These are phyloP conservation scores for Pythium oligandrum DNA, from an alignment of 352 stramenopile genomes.

Conservation along the genomic window DNA sequence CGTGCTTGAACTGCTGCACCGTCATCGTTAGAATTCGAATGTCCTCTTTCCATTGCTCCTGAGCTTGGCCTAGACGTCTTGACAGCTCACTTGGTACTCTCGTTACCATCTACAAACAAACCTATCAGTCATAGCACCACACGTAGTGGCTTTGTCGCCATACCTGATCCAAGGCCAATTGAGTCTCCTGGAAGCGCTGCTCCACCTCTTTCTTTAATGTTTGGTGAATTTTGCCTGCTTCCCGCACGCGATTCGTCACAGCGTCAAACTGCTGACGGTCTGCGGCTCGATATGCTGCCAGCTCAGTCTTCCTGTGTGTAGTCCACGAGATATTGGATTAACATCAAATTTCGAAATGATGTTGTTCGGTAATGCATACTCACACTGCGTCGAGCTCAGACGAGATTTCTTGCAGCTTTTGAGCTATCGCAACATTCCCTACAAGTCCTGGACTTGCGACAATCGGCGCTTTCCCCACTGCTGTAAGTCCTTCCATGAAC, in stretches of 20 bases:
- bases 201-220: constrained; percentile 44
- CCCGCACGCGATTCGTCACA: constrained; percentile 49
- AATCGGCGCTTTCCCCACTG: constrained; percentile 2
- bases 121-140: not conserved
- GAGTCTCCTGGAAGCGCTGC: constrained; percentile 30
- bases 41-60: constrained; percentile 36
- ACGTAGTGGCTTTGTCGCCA: not conserved
- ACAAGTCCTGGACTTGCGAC: not conserved
- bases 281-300: constrained; percentile 27
- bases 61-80: constrained; percentile 37
- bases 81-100: constrained; percentile 52
- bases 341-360: not conserved
- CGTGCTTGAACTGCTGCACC: constrained; percentile 21
- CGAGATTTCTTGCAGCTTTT: constrained; percentile 39
- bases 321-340: too few species aligned
- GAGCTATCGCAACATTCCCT: constrained; percentile 11
- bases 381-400: constrained; percentile 35
- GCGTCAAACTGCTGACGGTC: constrained; percentile 62
- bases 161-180: constrained; percentile 33
- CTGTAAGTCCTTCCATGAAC: constrained; percentile 6
- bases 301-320: constrained; percentile 32
- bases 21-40: constrained; percentile 26
- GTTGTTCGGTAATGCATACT: constrained; percentile 4
- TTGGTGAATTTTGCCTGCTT: constrained; percentile 38
- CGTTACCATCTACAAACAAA: constrained; percentile 31